Conservation (phyloP, 768 basidiomycete species). For the Serendipita sp. region DNA sequence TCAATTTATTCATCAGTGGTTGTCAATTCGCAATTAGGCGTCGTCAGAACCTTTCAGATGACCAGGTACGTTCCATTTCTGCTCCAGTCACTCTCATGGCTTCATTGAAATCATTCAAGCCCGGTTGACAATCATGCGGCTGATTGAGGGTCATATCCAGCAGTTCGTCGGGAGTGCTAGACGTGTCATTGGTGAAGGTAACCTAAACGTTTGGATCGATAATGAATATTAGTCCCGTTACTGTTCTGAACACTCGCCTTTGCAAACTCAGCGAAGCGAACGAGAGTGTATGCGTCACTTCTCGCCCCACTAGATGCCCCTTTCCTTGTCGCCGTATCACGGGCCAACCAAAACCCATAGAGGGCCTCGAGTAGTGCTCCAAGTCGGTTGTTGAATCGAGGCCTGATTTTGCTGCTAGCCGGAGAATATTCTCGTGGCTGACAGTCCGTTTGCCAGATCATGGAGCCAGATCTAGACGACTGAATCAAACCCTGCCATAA, state of each 20-base stretch:
- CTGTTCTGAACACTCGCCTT: not conserved
- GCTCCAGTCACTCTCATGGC: not conserved
- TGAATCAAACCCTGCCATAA: too few relatives aligned
- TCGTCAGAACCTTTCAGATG: not conserved
- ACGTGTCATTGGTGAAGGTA: not conserved
- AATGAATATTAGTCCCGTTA: not conserved
- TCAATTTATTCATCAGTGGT: not conserved
- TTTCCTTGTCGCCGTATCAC: constrained; percentile 25
- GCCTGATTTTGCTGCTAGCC: constrained; percentile 23
- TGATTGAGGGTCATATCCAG: not conserved
- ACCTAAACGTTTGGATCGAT: not conserved
- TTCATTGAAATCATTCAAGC: not conserved
- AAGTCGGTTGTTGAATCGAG: constrained; percentile 31
- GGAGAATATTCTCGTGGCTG: constrained; percentile 32
- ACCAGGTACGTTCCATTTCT: constrained; percentile 1
- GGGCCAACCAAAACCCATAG: constrained; percentile 40
- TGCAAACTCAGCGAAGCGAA: not conserved
- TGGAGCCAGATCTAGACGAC: constrained; percentile 28
- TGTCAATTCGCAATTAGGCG: not conserved
- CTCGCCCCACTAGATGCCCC: not conserved
- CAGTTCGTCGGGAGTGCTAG: not conserved
- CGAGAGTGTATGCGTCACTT: not conserved
- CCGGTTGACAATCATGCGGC: not conserved
- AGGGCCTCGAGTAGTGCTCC: constrained; percentile 45
- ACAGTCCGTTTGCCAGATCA: constrained; percentile 25